These are phyloP conservation scores for Yamadazyma phyllophila DNA, from an alignment of 805 yeast species.

Conservation along the genomic window DNA sequence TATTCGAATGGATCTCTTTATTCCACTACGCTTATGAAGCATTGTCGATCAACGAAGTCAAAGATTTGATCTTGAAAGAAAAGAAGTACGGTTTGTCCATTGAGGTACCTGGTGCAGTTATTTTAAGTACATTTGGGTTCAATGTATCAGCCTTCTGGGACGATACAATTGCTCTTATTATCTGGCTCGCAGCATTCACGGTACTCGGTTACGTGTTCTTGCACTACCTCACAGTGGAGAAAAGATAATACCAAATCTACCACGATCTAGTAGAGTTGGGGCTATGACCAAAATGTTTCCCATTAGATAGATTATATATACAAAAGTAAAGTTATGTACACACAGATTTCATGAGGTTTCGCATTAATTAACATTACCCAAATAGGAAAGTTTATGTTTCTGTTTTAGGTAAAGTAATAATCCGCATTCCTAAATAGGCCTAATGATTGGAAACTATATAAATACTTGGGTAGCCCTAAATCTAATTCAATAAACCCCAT, in stretches of 20 bases:
- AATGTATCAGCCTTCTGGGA: slow-evolving; percentile 69
- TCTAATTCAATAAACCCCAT: background rate
- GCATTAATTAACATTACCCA: background rate
- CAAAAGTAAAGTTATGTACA: too few species aligned
- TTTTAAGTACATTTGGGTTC: slow-evolving; percentile 92
- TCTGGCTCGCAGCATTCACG: slow-evolving; percentile 58
- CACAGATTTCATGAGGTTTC: too few species aligned
- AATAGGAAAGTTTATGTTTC: slow-evolving; percentile 1
- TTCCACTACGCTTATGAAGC: slow-evolving; percentile 98
- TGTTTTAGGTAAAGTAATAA: slow-evolving; percentile 8
- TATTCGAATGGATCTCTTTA: slow-evolving; percentile 80
- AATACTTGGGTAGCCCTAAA: background rate
- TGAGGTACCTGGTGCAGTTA: slow-evolving; percentile 97
- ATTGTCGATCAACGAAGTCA: slow-evolving; percentile 87
- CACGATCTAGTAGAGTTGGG: too few species aligned
- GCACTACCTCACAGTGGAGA: slow-evolving; percentile 72
- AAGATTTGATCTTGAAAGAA: slow-evolving; percentile 77
- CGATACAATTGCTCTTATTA: slow-evolving; percentile 61
- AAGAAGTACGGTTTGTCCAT: slow-evolving; percentile 89
- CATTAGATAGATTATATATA: background rate
- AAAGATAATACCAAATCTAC: too few species aligned
- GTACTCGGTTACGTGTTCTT: slow-evolving; percentile 72
- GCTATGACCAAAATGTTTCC: background rate
- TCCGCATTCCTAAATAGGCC: slow-evolving; percentile 1
- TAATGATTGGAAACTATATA: slow-evolving; percentile 1